Evolutionary conservation across 1,139 yeast species (phyloP).

Genomic region (Lodderomyces margitis): DNA sequence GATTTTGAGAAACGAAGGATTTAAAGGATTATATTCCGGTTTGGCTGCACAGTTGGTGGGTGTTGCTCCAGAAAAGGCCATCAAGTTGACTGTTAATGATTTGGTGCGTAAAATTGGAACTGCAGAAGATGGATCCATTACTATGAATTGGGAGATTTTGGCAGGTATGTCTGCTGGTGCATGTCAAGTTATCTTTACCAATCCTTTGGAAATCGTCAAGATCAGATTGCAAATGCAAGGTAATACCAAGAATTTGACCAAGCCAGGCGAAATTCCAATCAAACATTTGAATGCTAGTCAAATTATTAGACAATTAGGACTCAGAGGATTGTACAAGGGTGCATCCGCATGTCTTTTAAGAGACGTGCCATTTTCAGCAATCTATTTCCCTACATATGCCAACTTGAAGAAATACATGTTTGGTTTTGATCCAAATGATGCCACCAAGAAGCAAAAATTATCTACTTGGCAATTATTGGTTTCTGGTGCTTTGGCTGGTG

Average conservation of each 20-base stretch:
- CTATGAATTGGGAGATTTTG: conserved; percentile 68
- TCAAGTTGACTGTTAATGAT: conserved; percentile 92
- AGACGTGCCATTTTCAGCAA: conserved; percentile 96
- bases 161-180: conserved; percentile 97
- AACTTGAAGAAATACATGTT: conserved; percentile 82
- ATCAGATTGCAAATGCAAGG: conserved; percentile 96
- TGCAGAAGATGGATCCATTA: conserved; percentile 50
- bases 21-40: conserved; percentile 89
- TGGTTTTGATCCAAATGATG: conserved; percentile 72
- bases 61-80: conserved; percentile 98
- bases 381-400: conserved; percentile 96
- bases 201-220: conserved; percentile 94
- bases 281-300: conserved; percentile 60
- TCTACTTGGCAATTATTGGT: conserved; percentile 79
- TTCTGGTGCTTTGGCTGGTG: conserved; percentile 95
- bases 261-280: conserved; percentile 48
- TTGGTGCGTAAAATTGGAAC: conserved; percentile 75
- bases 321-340: conserved; percentile 87
- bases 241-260: conserved; percentile 42
- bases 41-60: conserved; percentile 93
- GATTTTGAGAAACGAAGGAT: conserved; percentile 75
- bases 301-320: conserved; percentile 76
- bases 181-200: conserved; percentile 94
- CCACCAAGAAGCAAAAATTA: conserved; percentile 48
- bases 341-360: conserved; percentile 88